Percentiles rank a stretch among this genome's conserved stretches.
Evolutionary conservation across 768 basidiomycete species (phyloP).

Genomic region (Leucogyrophana mollusca): DNA sequence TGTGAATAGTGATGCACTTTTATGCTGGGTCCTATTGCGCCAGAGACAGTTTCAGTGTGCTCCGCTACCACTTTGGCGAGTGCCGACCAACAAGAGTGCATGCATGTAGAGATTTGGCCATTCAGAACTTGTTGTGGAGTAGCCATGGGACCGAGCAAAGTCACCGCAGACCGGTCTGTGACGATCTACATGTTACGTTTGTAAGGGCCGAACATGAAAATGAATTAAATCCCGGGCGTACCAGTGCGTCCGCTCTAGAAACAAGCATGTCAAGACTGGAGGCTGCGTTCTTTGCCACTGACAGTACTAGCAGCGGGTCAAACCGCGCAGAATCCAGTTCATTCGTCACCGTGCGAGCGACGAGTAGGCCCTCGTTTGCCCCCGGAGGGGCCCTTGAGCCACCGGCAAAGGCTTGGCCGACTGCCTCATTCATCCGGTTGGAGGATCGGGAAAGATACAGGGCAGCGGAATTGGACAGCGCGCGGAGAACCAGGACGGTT

Average conservation of each 20-base stretch:
- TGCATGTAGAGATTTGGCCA: conserved; percentile 70
- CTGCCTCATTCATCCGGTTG: conserved; percentile 79
- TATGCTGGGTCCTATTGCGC: conserved; percentile 53
- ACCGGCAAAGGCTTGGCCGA: conserved; percentile 72
- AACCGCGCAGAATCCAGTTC: conserved; percentile 92
- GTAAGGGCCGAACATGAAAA: no score
- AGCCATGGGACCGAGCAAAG: conserved; percentile 71
- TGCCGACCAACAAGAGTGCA: conserved; percentile 75
- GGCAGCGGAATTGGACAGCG: conserved; percentile 80
- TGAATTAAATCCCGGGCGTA: no score
- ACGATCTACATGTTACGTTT: conserved; percentile 66
- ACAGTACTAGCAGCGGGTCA: conserved; percentile 82
- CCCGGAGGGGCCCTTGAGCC: conserved; percentile 71
- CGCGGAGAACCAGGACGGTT: conserved; percentile 82
- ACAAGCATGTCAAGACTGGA: conserved; percentile 69
- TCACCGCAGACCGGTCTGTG: conserved; percentile 76
- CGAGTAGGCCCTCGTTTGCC: conserved; percentile 69
- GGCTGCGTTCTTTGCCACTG: conserved; percentile 73
- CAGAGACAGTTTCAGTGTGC: conserved; percentile 58
- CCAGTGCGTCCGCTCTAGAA: conserved; percentile 64
- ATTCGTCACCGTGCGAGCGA: conserved; percentile 79
- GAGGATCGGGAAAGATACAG: conserved; percentile 87
- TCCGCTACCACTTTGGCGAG: conserved; percentile 68
- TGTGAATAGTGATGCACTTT: conserved; percentile 50
- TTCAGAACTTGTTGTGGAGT: conserved; percentile 81